Base-by-base conservation (phyloP, 176 grass and related monocot genomes). In the Calamus simplicifolius region DNA sequence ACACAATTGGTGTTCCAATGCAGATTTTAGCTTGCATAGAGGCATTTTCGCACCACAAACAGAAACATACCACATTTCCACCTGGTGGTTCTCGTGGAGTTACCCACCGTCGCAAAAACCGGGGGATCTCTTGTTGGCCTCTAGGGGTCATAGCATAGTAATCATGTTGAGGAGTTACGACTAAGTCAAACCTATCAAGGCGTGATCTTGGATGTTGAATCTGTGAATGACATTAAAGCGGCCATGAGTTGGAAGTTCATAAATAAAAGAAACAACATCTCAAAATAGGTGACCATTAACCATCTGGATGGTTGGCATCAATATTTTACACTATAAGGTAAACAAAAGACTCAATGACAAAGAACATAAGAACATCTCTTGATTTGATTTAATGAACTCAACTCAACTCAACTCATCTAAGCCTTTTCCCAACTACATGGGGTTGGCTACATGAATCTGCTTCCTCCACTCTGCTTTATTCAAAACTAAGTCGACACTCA, bases 121-220 rank as follows among this genome's bases (percentile, higher is more conserved):
- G 56, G 59, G 92, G 83, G 38, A 88, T 52, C 69, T 96, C 87
- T 62, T 90, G 55, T 27, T 96, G 83, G 71, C 83, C 92, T 69
- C 72, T 82, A 0, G 69, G 78, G 17, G 87, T 96, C 58, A 96
- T 74, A 72, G 87, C 72, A 82, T 90, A 88, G 81, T 85, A 96
- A 76, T 90, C 87, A 80, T 96, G 92, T 38, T 77, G 75, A 77
- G 86, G 92, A 63, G 87, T 88, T 18, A 96, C 83, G 16, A 90
- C 92, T 66, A 90, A 75, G 72, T 96, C 86, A 66, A 96, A 96
- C 58, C 92, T 88, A 62, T 90, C 69, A 51, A 96, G 80, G 66
- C 50, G 35, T 67, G 80, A 87, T 16, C 86, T 77, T 48, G 91
- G 91, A 72, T 96, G 91, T 23, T 96, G 86, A 79, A 90, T 90